These are phyloP conservation scores for Sporodiniella umbellata DNA, from an alignment of 371 early-diverging fungal species.

Conservation along the genomic window DNA sequence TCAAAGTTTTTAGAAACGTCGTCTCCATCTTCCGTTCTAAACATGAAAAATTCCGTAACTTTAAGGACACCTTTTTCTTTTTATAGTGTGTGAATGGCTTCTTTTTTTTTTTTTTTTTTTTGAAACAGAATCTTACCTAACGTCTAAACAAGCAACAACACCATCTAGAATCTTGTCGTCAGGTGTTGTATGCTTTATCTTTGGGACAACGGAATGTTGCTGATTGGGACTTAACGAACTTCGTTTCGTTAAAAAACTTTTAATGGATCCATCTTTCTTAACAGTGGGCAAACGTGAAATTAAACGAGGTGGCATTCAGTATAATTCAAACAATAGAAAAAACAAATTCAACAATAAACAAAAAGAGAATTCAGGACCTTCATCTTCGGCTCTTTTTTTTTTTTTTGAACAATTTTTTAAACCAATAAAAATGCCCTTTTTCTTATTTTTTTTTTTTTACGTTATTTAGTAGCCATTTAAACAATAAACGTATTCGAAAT, in stretches of 20 bases:
- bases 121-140: constrained; percentile 22
- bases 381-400: too few species aligned
- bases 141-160: constrained; percentile 42
- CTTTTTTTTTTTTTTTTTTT: too few species aligned
- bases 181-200: constrained; percentile 3
- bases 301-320: neutral
- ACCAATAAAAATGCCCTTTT: neutral
- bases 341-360: neutral
- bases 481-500: too few species aligned
- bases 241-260: neutral
- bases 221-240: neutral
- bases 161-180: constrained; percentile 30
- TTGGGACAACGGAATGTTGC: neutral
- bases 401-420: neutral
- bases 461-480: too few species aligned
- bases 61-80: too few species aligned
- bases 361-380: neutral
- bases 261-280: neutral
- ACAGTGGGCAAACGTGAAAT: too few species aligned
- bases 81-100: too few species aligned
- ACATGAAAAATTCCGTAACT: neutral
- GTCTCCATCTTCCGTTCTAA: constrained; percentile 48
- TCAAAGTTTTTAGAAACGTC: constrained; percentile 48
- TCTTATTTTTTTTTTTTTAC: neutral
- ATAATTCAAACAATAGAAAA: neutral